A percentile compares a stretch with the other conserved stretches of the same genome.
Evolutionary conservation across 805 yeast genomes (phyloP).

Genomic region (Yarrowia phangngaensis): DNA sequence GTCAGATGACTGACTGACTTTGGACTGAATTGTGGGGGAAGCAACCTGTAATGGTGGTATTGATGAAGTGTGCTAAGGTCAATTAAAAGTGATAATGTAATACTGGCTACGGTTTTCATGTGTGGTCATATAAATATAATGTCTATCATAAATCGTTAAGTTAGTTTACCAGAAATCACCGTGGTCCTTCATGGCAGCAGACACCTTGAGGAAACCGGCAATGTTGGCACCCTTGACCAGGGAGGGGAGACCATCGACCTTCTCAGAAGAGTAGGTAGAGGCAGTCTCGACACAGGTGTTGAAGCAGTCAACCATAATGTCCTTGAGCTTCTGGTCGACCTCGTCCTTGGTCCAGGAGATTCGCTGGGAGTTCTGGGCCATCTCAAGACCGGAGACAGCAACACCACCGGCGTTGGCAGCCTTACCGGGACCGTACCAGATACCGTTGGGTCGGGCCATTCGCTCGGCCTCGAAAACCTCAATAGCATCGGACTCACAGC

Average conservation of each 20-base stretch:
- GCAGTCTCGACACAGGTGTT: constrained; percentile 89
- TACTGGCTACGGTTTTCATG: too few relatives aligned
- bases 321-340: constrained; percentile 86
- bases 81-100: too few relatives aligned
- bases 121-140: constrained; percentile 17
- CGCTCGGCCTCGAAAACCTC: constrained; percentile 74
- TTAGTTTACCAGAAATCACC: constrained; percentile 60
- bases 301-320: constrained; percentile 90
- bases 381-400: constrained; percentile 96
- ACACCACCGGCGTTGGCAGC: constrained; percentile 99
- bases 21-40: too few relatives aligned
- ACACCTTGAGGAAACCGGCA: constrained; percentile 98
- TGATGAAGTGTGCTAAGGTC: too few relatives aligned
- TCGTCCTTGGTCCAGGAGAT: constrained; percentile 85
- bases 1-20: too few relatives aligned
- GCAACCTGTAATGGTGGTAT: too few relatives aligned
- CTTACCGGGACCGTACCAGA: constrained; percentile 99
- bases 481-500: constrained; percentile 96
- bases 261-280: constrained; percentile 66
- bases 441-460: constrained; percentile 41
- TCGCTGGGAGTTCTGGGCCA: constrained; percentile 99
- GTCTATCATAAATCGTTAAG: constrained; percentile 24
- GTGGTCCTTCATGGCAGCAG: constrained; percentile 96
- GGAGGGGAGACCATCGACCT: constrained; percentile 74
- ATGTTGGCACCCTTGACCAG: constrained; percentile 98